Evolutionary conservation across 768 basidiomycete species (phyloP), one percentile per base, ranked within the genome.

Genomic region (Coprinopsis cinerea): DNA sequence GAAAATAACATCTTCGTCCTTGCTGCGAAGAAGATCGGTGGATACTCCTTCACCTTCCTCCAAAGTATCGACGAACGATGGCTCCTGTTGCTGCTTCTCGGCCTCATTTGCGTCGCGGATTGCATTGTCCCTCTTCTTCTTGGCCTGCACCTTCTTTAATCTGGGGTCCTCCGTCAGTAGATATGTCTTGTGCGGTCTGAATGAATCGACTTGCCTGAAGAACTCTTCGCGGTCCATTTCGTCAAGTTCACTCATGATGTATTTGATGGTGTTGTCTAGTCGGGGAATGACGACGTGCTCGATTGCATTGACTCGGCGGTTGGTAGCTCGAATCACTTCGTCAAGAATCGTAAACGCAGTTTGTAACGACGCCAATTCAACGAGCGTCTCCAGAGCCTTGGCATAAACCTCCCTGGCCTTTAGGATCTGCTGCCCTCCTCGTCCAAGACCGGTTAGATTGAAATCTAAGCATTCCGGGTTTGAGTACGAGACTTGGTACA

Each of bases 311-410:
- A 99, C 96, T 55, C 96, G 84, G 45, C 96, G 88, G 67, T 98
- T 99, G 30, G 96, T 98, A n/a, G 94, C 92, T 41, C 92, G 88
- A 61, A 99, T 99, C 53, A 98, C 96, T 69, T 98, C 96, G 67
- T 99, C 96, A 30, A 99, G 81, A 57, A 98, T 97, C 50, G 86
- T 95, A 72, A 99, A 99, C 3, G 96, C 96, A 0, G 96, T 98
- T 71, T 98, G 88, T 35, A 99, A 73, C 11, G 92, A 95, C 1
- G 96, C 96, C 28, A 99, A 81, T 67, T 99, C 95, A 32, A 99
- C 95, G 23, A 99, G 77, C 2, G 94, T 96, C 67, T 95, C 94
- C 22, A 98, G 83, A 1, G 96, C 96, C 63, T 98, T 97, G 1
- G 95, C 92, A 59, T 98, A 99, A 7, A 93, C 93, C 61, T 98